A percentile compares a stretch with the other conserved stretches of the same genome.
These are phyloP conservation scores for Venturia pyrina DNA, from an alignment of 2,329 filamentous ascomycete species.

Conservation along the genomic window DNA sequence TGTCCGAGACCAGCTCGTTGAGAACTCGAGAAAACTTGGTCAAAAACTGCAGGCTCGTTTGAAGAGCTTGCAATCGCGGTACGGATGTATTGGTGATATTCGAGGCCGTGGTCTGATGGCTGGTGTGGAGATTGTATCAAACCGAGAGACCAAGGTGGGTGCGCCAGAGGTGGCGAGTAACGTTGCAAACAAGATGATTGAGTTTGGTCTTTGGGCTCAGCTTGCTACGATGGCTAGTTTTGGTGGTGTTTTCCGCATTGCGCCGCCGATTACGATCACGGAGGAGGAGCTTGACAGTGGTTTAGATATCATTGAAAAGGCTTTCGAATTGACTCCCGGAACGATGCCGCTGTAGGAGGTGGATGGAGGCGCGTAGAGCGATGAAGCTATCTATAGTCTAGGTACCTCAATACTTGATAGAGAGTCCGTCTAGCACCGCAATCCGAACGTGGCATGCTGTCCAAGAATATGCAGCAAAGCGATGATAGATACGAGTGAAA, in stretches of 20 bases:
- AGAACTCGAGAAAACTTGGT: conserved; percentile 36
- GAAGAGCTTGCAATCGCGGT: conserved; percentile 37
- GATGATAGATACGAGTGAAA: no score
- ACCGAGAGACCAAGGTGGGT: conserved; percentile 38
- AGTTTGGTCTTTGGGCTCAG: conserved; percentile 48
- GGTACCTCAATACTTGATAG: no score
- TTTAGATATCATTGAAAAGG: conserved; percentile 46
- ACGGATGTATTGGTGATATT: conserved; percentile 53
- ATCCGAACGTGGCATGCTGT: no score
- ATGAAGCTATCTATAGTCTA: no score
- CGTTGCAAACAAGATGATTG: conserved; percentile 39
- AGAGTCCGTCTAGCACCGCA: no score
- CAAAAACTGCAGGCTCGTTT: conserved; percentile 38
- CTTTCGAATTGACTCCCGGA: conserved; percentile 42
- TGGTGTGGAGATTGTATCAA: conserved; percentile 48
- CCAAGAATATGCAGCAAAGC: no score
- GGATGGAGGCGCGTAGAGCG: not conserved
- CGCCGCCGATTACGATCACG: conserved; percentile 18
- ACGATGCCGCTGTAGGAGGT: conserved; percentile 22
- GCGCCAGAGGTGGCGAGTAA: conserved; percentile 37
- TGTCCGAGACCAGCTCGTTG: conserved; percentile 43
- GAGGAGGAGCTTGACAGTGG: conserved; percentile 34
- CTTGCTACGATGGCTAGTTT: conserved; percentile 45
- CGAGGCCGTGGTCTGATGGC: conserved; percentile 49
- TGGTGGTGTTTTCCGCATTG: conserved; percentile 19